phyloP scores from a whole-genome alignment of 176 grass and related monocot genomes.

The Tillandsia fasciculata region DNA sequence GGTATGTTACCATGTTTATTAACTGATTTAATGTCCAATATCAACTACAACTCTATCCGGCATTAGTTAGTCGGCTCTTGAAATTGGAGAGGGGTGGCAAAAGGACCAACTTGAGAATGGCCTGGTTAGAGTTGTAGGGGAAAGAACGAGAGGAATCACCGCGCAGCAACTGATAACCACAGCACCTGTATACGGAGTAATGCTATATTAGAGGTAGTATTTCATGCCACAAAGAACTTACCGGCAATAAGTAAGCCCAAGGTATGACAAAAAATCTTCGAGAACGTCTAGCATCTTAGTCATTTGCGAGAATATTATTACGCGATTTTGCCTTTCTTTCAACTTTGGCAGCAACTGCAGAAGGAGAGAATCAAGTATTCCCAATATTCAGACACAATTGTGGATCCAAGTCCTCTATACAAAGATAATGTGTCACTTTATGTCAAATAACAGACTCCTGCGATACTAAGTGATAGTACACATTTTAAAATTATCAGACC shows the following conservation, averaged over 20 bases:
- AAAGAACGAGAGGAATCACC: too few relatives aligned
- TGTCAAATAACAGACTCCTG: too few relatives aligned
- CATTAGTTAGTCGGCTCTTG: not conserved
- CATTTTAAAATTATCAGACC: conserved; percentile 8
- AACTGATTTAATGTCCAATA: not conserved
- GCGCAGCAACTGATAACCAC: too few relatives aligned
- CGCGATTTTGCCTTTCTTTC: conserved; percentile 55
- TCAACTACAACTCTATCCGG: not conserved
- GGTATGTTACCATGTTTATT: not conserved
- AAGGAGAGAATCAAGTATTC: not conserved
- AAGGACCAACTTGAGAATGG: too few relatives aligned
- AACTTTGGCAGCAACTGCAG: conserved; percentile 52
- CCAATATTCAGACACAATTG: not conserved
- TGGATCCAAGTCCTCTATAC: not conserved
- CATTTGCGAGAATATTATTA: conserved; percentile 66
- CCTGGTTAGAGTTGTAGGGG: too few relatives aligned
- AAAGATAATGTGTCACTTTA: not conserved
- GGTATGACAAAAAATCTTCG: conserved; percentile 35
- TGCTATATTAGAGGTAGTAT: too few relatives aligned
- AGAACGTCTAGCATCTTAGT: conserved; percentile 64
- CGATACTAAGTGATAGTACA: too few relatives aligned
- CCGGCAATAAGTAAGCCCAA: conserved; percentile 42
- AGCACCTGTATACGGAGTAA: too few relatives aligned
- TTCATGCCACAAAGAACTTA: conserved; percentile 16
- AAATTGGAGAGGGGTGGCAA: too few relatives aligned